Conservation (phyloP, 768 basidiomycete species). For the Nidularia pulvinata region DNA sequence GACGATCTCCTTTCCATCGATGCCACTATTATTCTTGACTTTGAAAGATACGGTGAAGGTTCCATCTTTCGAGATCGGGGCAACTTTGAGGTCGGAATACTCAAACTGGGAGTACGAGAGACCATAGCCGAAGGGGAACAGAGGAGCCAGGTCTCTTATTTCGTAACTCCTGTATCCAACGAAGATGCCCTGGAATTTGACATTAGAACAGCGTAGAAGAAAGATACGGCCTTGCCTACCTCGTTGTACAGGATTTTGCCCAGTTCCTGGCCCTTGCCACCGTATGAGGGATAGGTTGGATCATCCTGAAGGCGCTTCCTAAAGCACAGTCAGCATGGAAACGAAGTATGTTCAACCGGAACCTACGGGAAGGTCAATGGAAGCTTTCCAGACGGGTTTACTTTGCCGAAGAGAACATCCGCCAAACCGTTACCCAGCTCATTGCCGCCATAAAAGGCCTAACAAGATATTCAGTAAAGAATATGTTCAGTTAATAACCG, state of each 20-base stretch:
- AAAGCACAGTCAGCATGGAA: background rate
- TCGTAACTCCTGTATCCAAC: slow-evolving; percentile 56
- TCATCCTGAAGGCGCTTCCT: slow-evolving; percentile 52
- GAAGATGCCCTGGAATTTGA: slow-evolving; percentile 35
- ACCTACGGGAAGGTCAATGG: slow-evolving; percentile 53
- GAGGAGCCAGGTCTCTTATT: slow-evolving; percentile 35
- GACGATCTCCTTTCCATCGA: slow-evolving; percentile 43
- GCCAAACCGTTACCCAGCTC: slow-evolving; percentile 57
- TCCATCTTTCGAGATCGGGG: slow-evolving; percentile 25
- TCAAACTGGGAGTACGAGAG: slow-evolving; percentile 61
- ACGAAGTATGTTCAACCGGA: background rate
- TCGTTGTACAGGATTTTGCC: slow-evolving; percentile 48
- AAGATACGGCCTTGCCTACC: slow-evolving; percentile 16
- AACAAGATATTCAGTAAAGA: background rate
- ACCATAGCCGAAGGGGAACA: slow-evolving; percentile 59
- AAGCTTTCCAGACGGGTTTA: slow-evolving; percentile 59
- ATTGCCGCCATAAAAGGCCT: slow-evolving; percentile 57
- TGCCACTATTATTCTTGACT: slow-evolving; percentile 40
- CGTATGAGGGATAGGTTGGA: slow-evolving; percentile 45
- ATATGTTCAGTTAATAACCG: too few relatives aligned
- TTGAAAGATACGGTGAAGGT: slow-evolving; percentile 39
- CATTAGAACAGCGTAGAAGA: slow-evolving; percentile 4
- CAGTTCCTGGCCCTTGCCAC: slow-evolving; percentile 36
- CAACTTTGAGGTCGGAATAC: slow-evolving; percentile 38
- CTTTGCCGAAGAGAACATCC: slow-evolving; percentile 59